Conservation (phyloP, 1,284 basidiomycete genomes). For the Cryptococcus hybrid region DNA sequence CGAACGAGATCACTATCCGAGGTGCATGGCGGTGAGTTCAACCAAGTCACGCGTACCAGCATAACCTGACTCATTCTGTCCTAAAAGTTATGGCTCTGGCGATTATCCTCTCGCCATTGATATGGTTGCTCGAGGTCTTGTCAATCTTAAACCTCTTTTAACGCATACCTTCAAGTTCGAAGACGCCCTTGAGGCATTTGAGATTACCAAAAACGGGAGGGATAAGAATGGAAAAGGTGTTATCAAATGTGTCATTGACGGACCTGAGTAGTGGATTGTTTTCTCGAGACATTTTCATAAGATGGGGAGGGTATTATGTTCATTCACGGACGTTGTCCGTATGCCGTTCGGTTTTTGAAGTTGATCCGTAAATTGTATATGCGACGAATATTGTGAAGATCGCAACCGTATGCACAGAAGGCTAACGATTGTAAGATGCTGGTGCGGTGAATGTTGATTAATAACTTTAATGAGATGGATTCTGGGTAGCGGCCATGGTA, state of each 20-base stretch:
- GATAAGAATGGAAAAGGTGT: conserved; percentile 59
- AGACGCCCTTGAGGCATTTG: conserved; percentile 57
- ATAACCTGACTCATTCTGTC: background rate
- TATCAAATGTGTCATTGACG: conserved; percentile 50
- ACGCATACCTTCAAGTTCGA: conserved; percentile 61
- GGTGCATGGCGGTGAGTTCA: conserved; percentile 47
- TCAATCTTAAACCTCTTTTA: conserved; percentile 57
- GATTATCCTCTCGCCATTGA: conserved; percentile 55
- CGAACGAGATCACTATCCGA: conserved; percentile 45
- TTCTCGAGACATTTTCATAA: background rate
- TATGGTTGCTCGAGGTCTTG: conserved; percentile 55
- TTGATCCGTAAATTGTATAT: too few relatives aligned
- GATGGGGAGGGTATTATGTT: background rate
- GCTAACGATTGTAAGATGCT: too few relatives aligned
- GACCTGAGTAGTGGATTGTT: conserved; percentile 28
- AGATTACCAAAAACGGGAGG: conserved; percentile 63
- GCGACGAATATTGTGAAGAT: too few relatives aligned
- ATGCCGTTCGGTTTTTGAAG: too few relatives aligned
- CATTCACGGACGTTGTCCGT: background rate
- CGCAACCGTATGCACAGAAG: too few relatives aligned
- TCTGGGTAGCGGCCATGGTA: too few relatives aligned
- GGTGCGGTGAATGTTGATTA: too few relatives aligned
- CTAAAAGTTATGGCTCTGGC: conserved; percentile 31
- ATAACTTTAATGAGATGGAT: too few relatives aligned
- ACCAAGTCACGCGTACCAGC: background rate